Percentiles rank a stretch among this genome's conserved stretches.
phyloP scores from a whole-genome alignment of 1,284 basidiomycete species.

The Gymnopus androsaceus region DNA sequence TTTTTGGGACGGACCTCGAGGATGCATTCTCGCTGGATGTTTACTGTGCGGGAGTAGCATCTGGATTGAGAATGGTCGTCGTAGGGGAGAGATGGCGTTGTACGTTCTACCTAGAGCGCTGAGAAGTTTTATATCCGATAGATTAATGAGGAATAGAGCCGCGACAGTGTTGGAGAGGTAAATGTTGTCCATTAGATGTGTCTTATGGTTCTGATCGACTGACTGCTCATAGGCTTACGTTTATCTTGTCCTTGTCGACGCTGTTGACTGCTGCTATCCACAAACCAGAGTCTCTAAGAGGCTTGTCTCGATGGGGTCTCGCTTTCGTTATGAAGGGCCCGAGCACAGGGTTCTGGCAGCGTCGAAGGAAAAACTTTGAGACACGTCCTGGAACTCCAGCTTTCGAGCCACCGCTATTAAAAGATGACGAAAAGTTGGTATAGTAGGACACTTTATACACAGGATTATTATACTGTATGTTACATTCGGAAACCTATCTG shows the following conservation, averaged over 20 bases:
- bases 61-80: conserved; percentile 68
- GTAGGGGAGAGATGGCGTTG: conserved; percentile 75
- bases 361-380: conserved; percentile 27
- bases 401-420: neutral
- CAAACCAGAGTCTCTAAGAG: conserved; percentile 62
- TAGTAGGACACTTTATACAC: too few relatives aligned
- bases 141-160: conserved; percentile 50
- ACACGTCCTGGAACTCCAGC: conserved; percentile 9
- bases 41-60: conserved; percentile 73
- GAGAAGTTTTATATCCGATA: conserved; percentile 56
- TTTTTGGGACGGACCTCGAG: conserved; percentile 74
- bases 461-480: neutral
- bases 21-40: conserved; percentile 66
- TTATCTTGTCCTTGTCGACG: conserved; percentile 63
- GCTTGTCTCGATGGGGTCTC: conserved; percentile 70
- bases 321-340: conserved; percentile 65
- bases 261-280: conserved; percentile 66
- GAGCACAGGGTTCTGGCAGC: conserved; percentile 52
- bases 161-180: conserved; percentile 54
- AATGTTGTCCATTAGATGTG: conserved; percentile 6
- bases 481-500: too few relatives aligned
- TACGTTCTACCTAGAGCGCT: conserved; percentile 75
- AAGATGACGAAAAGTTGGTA: neutral
- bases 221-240: conserved; percentile 40
- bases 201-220: neutral